Evolutionary conservation across 2,329 filamentous ascomycete genomes (phyloP).

Genomic region (Aureobasidium melanogenum): DNA sequence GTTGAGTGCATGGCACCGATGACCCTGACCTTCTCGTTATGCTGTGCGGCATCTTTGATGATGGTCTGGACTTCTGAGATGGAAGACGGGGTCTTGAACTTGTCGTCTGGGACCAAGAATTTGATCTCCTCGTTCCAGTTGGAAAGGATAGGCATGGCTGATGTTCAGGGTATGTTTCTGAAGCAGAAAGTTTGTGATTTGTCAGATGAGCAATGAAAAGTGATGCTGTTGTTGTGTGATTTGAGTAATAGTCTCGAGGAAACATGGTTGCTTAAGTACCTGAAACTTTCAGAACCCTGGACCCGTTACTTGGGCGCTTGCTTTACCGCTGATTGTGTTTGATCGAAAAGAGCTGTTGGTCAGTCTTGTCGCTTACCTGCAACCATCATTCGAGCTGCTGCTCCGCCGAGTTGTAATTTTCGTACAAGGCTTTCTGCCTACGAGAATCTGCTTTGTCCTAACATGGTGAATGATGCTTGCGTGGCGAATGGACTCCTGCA

Average conservation of each 20-base stretch:
- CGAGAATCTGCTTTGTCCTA: not conserved
- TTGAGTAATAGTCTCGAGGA: not conserved
- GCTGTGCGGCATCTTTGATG: conserved; percentile 8
- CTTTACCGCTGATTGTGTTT: not conserved
- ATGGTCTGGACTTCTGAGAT: conserved; percentile 10
- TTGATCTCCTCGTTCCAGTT: conserved; percentile 14
- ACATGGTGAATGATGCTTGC: not conserved
- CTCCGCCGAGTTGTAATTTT: not conserved
- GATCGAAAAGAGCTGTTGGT: not conserved
- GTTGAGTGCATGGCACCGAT: conserved; percentile 13
- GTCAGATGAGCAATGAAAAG: not conserved
- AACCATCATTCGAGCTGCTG: not conserved
- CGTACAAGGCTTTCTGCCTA: not conserved
- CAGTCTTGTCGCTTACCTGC: not conserved
- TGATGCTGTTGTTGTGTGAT: not conserved
- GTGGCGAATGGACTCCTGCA: not conserved
- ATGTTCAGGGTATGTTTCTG: too few species aligned
- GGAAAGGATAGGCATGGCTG: not conserved
- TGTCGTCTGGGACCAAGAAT: conserved; percentile 7
- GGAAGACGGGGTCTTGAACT: conserved; percentile 10
- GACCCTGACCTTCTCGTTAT: conserved; percentile 11
- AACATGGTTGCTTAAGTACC: not conserved
- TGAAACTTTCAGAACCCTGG: too few species aligned
- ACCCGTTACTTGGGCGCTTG: not conserved
- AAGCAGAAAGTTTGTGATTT: not conserved